Evolutionary conservation across 805 yeast genomes (phyloP).

Genomic region (Teunomyces panamensis): DNA sequence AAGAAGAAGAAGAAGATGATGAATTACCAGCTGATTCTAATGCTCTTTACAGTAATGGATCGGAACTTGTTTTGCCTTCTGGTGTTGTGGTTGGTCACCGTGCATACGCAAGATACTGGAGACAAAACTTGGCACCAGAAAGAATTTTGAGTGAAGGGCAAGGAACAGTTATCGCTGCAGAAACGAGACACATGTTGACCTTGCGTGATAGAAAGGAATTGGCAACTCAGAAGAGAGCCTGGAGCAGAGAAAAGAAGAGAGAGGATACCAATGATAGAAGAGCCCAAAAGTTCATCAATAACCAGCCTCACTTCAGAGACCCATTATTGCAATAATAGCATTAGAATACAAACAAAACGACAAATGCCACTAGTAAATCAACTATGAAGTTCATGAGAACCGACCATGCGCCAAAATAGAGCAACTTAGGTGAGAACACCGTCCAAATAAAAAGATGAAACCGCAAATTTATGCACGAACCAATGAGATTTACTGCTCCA

Average conservation of each 20-base stretch:
- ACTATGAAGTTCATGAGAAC: slow-evolving; percentile 41
- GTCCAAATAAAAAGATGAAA: slow-evolving; percentile 96
- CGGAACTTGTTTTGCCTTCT: slow-evolving; percentile 41
- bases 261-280: slow-evolving; percentile 52
- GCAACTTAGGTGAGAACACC: slow-evolving; percentile 89
- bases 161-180: slow-evolving; percentile 47
- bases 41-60: slow-evolving; percentile 32
- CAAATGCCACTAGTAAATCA: slow-evolving; percentile 18
- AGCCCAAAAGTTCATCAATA: slow-evolving; percentile 69
- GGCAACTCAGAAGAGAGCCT: slow-evolving; percentile 51
- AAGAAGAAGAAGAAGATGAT: slow-evolving; percentile 21
- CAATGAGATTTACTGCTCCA: slow-evolving; percentile 55
- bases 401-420: slow-evolving; percentile 79
- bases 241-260: slow-evolving; percentile 54
- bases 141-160: slow-evolving; percentile 44
- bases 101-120: slow-evolving; percentile 40
- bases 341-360: slow-evolving; percentile 5
- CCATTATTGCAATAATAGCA: slow-evolving; percentile 21
- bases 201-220: slow-evolving; percentile 38
- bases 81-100: slow-evolving; percentile 45
- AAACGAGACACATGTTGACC: slow-evolving; percentile 49
- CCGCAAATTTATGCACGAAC: slow-evolving; percentile 70
- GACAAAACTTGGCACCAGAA: slow-evolving; percentile 44
- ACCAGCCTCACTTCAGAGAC: slow-evolving; percentile 68
- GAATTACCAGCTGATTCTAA: slow-evolving; percentile 22